These are phyloP conservation scores for Coemansia sp. DNA, from an alignment of 192 early-diverging fungal genomes.

Conservation along the genomic window DNA sequence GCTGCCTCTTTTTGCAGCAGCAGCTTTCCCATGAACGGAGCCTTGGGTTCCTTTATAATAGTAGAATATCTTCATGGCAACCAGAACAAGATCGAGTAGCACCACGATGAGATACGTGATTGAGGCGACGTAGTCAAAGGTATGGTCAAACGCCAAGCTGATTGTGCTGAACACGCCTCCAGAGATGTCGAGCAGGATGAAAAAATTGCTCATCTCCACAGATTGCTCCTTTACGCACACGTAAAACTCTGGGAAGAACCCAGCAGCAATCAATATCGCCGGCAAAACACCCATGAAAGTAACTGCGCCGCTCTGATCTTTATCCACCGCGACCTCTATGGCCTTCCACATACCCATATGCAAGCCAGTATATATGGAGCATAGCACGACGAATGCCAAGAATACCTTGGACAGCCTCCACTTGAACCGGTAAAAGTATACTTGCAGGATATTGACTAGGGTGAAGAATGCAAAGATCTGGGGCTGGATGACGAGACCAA, in stretches of 20 bases:
- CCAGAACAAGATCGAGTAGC: conserved; percentile 38
- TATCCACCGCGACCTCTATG: conserved; percentile 15
- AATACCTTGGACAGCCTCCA: conserved; percentile 3
- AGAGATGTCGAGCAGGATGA: conserved; percentile 34
- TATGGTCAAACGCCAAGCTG: conserved; percentile 44
- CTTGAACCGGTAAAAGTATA: conserved; percentile 42
- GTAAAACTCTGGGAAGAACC: conserved; percentile 49
- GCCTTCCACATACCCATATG: conserved; percentile 48
- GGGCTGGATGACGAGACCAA: conserved; percentile 47
- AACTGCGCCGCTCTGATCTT: conserved; percentile 12
- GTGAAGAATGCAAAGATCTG: conserved; percentile 48
- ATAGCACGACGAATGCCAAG: conserved; percentile 12
- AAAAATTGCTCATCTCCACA: conserved; percentile 50
- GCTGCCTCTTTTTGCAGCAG: background rate
- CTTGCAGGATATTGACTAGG: conserved; percentile 40
- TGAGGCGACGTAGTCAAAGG: conserved; percentile 49
- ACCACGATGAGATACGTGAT: conserved; percentile 48
- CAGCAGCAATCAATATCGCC: conserved; percentile 39
- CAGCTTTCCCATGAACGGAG: background rate
- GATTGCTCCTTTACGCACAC: conserved; percentile 43
- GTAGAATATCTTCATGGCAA: conserved; percentile 42
- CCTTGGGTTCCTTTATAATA: conserved; percentile 27
- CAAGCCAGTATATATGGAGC: conserved; percentile 23
- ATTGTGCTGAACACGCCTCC: conserved; percentile 47
- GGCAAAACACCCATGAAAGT: conserved; percentile 44